Base-by-base conservation (phyloP, 106 monocot genomes). In the Posidonia australis region DNA sequence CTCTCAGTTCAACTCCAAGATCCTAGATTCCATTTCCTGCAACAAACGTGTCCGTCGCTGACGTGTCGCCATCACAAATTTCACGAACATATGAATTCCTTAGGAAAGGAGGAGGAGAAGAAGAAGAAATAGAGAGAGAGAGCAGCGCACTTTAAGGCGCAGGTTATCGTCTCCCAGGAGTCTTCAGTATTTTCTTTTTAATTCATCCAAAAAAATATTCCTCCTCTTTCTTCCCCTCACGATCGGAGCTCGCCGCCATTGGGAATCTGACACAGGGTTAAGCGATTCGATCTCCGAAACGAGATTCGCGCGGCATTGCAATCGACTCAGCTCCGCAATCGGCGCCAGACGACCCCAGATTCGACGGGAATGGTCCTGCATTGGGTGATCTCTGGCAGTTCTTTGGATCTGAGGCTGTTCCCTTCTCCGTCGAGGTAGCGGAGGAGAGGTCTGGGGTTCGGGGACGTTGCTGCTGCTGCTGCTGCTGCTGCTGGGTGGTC, bases 171-270 rank as follows among this genome's bases (percentile, higher is more conserved):
- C 36, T 36, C 59, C 14, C 59, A 59, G 59, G 59, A 30, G 4
- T 19, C 49, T 49, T 49, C 49, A 3, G n/a, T 17, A 17, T 49
- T 7, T 19, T 49, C 13, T 49, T 7, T 49, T 49, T 12, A 49
- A 17, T n/a, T n/a, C n/a, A n/a, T n/a, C n/a, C n/a, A 31, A 9
- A n/a, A 17, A 9, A 36, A 60, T 29, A 32, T 17, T 41, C 19
- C 7, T 60, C 32, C 30, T 59, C 30, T 31, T 26, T 10, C 26
- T 5, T 25, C 12, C 23, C 13, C 28, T 41, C 10, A 18, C 42
- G 61, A 44, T 62, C 61, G 21, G 19, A 62, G 36, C 17, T 43
- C 61, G 61, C 43, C 61, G 42, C 13, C 42, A 62, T 62, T 43
- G 60, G 31, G 1, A 21, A 10, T 42, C 36, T 19, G 29, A 11